Evolutionary conservation across 495 filamentous ascomycete genomes (phyloP).

Genomic region (Xylaria scruposa): DNA sequence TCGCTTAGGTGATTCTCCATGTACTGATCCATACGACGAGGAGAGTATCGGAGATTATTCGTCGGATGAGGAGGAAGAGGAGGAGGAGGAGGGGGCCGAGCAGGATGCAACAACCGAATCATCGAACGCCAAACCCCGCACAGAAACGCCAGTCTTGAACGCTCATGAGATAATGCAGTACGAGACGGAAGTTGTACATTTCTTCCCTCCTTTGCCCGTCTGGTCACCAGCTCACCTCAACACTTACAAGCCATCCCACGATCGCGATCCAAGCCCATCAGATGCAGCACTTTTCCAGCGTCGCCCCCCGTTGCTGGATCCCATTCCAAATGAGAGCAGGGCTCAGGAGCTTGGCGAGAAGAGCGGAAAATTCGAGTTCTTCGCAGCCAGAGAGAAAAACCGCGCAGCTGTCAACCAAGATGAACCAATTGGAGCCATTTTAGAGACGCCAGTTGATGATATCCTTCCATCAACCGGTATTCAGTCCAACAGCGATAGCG

Average conservation of each 20-base stretch:
- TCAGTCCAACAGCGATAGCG: neutral
- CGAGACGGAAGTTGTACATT: neutral
- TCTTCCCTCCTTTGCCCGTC: neutral
- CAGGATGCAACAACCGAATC: slow-evolving; percentile 50
- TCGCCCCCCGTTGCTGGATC: slow-evolving; percentile 22
- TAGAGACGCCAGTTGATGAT: slow-evolving; percentile 18
- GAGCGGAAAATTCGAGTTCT: slow-evolving; percentile 49
- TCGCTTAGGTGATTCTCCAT: neutral
- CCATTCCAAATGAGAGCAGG: slow-evolving; percentile 13
- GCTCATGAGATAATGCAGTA: neutral
- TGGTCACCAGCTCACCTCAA: neutral
- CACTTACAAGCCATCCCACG: neutral
- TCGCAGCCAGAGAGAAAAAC: slow-evolving; percentile 49
- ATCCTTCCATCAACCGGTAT: slow-evolving; percentile 24
- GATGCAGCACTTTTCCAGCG: slow-evolving; percentile 54
- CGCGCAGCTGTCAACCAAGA: slow-evolving; percentile 21
- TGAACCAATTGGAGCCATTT: slow-evolving; percentile 3
- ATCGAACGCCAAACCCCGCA: slow-evolving; percentile 39
- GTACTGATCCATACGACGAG: neutral
- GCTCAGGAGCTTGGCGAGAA: slow-evolving; percentile 41
- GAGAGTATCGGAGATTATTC: neutral
- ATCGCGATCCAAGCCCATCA: slow-evolving; percentile 47
- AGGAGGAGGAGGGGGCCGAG: slow-evolving; percentile 24
- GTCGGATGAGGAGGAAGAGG: neutral
- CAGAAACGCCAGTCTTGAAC: slow-evolving; percentile 21